Evolutionary conservation across 2,329 filamentous ascomycete species (phyloP).

Genomic region (Colletotrichum theobromicola): DNA sequence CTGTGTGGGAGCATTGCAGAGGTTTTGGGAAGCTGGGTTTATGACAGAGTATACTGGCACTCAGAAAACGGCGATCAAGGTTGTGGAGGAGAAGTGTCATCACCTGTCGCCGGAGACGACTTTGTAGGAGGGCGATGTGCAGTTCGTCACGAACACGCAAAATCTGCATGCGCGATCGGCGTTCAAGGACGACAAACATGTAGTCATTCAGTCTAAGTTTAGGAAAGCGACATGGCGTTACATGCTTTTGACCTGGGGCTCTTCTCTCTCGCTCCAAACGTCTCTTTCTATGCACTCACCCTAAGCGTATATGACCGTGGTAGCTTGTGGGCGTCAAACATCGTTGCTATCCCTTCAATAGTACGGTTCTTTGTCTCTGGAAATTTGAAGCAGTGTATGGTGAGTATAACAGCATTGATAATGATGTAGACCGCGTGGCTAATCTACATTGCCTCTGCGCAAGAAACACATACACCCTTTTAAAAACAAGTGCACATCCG

Average conservation of each 20-base stretch:
- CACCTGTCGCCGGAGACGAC: neutral
- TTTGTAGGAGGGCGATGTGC: neutral
- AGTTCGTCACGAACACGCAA: neutral
- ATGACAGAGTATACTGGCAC: neutral
- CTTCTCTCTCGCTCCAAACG: neutral
- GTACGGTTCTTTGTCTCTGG: neutral
- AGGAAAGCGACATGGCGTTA: neutral
- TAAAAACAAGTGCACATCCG: neutral
- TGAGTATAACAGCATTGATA: neutral
- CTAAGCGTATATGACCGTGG: neutral
- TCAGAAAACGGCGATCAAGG: neutral
- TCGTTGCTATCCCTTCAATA: neutral
- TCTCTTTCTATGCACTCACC: neutral
- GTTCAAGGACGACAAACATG: neutral
- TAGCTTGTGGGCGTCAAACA: neutral
- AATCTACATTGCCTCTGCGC: neutral
- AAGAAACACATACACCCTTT: neutral
- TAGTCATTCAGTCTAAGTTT: neutral
- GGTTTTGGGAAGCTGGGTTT: neutral
- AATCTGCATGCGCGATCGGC: neutral
- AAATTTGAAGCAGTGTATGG: neutral
- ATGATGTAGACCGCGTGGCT: neutral
- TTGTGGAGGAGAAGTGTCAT: neutral
- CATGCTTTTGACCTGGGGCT: neutral
- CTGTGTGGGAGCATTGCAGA: neutral